Evolutionary conservation across 176 grass and related monocot genomes (phyloP).

Genomic region (Ampelocalamus luodianensis): DNA sequence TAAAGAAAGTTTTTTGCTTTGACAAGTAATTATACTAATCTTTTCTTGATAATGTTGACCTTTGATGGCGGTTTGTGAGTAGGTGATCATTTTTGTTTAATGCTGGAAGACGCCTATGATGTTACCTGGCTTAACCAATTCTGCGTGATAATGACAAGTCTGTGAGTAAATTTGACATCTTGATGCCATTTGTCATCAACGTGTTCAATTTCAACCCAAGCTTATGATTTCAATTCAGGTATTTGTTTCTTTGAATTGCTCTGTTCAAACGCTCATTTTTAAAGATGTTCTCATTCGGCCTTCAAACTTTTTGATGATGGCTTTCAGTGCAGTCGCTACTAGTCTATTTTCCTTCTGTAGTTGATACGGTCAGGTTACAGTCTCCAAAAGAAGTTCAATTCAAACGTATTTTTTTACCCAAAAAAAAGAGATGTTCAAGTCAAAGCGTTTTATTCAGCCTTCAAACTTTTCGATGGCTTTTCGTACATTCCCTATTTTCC

Average conservation of each 20-base stretch:
- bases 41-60: constrained; percentile 20
- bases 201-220: neutral
- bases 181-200: constrained; percentile 41
- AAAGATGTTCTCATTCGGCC: neutral
- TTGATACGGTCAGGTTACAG: neutral
- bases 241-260: neutral
- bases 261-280: neutral
- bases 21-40: neutral
- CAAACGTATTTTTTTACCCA: neutral
- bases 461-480: neutral
- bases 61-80: constrained; percentile 22
- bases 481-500: neutral
- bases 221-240: neutral
- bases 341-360: neutral
- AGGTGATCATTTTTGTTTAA: constrained; percentile 26
- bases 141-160: constrained; percentile 13
- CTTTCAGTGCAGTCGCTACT: neutral
- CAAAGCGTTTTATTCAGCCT: neutral
- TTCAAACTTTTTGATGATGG: neutral
- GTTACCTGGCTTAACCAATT: neutral
- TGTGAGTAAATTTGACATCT: neutral
- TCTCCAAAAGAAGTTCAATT: neutral
- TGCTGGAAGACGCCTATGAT: constrained; percentile 33
- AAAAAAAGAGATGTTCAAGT: neutral
- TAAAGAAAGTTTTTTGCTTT: neutral